Base-by-base conservation (phyloP, 164 flowering plant species). In the Akebia trifoliata region DNA sequence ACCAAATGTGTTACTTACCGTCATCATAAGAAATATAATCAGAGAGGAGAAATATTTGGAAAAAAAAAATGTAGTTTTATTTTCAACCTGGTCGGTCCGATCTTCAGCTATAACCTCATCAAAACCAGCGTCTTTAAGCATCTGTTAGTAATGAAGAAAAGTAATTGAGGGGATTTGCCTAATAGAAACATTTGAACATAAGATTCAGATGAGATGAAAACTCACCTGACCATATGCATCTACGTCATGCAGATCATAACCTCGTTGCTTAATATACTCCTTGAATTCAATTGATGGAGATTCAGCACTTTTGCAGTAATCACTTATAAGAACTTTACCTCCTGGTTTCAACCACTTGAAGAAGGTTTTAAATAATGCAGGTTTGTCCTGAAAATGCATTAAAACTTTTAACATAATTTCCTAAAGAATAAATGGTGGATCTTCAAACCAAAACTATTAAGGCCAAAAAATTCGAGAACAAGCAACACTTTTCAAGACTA, bases 261-360 rank as follows among this genome's bases (percentile, higher is more conserved):
- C 98, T 75, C 98, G 80, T 64, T 90, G 90, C 66, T 77, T 80
- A 49, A 93, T 90, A 56, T 90, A 93, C 51, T 62, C 83, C 0
- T 73, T 63, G 70, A 93, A 93, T 32, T 84, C 90, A 26, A 49
- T 22, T n/a, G 97, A 84, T 43, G 90, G 86, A 37, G 84, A 61
- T 64, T 83, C 90, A 59, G 80, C 64, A 17, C 77, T 78, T 60
- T 60, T 89, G 81, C 97, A 93, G 69, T 93, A 93, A 65, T 93
- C 98, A 62, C 83, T 85, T 15, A 93, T 87, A n/a, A 93, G 87
- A 73, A 93, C 84, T 66, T 67, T 84, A 36, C 98, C 98, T 51
- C 97, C 98, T 11, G 96, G 98, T 61, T 93, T 93, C 78, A 93
- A 67, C 98, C 97, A 93, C 78, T 84, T 90, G 76, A 77, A 84